These are phyloP conservation scores for Candida arabinofermentans DNA, from an alignment of 805 yeast genomes.

Conservation along the genomic window DNA sequence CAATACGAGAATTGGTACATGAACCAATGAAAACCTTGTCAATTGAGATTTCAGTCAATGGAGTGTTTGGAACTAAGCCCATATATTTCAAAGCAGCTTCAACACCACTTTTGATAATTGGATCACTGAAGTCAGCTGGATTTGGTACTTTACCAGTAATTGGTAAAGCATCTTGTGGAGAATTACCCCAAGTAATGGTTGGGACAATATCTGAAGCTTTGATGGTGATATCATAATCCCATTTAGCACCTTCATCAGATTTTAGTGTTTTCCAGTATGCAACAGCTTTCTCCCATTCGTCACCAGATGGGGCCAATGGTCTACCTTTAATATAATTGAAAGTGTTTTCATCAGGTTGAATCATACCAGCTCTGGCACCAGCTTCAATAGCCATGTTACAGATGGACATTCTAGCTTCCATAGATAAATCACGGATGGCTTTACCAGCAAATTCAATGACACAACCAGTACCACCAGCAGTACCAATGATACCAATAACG, in stretches of 20 bases:
- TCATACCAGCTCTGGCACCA: constrained; percentile 99
- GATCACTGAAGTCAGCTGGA: constrained; percentile 69
- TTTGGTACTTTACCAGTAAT: constrained; percentile 89
- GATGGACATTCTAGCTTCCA: constrained; percentile 99
- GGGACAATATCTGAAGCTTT: constrained; percentile 85
- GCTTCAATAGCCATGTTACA: constrained; percentile 99
- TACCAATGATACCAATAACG: constrained; percentile 94
- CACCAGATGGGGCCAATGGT: constrained; percentile 92
- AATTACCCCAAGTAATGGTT: constrained; percentile 98
- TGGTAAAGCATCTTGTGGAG: constrained; percentile 98
- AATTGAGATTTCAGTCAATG: constrained; percentile 65
- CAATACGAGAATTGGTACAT: constrained; percentile 96
- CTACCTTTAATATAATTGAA: constrained; percentile 87
- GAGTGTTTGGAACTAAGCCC: constrained; percentile 84
- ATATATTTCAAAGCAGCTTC: constrained; percentile 88
- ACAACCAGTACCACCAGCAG: constrained; percentile 98
- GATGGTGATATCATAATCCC: constrained; percentile 79
- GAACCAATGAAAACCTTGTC: constrained; percentile 98
- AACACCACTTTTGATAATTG: constrained; percentile 76
- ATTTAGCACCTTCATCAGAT: constrained; percentile 86
- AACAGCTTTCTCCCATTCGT: constrained; percentile 92
- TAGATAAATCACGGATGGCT: constrained; percentile 83
- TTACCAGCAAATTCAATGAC: constrained; percentile 97
- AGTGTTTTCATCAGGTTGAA: constrained; percentile 89
- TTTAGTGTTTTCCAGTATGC: constrained; percentile 85